Evolutionary conservation across 495 filamentous ascomycete species (phyloP).

Genomic region (Pyronema omphalodes): DNA sequence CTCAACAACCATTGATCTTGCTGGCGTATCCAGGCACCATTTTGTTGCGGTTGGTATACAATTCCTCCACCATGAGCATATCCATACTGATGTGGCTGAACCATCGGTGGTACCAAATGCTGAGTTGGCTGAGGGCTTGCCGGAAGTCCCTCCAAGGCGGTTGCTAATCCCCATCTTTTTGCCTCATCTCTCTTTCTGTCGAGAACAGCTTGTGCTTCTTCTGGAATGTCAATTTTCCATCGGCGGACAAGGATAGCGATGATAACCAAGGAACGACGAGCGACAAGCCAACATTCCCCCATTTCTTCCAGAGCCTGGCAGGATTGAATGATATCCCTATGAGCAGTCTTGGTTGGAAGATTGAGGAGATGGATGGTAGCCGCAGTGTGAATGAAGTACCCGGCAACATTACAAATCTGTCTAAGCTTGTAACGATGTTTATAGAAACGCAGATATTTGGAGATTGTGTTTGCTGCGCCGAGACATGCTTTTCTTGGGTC

Average conservation of each 20-base stretch:
- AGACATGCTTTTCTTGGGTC: constrained; percentile 83
- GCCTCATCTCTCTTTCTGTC: constrained; percentile 29
- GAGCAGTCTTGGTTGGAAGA: constrained; percentile 72
- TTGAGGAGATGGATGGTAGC: constrained; percentile 91
- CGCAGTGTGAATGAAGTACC: constrained; percentile 86
- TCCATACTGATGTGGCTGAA: background rate
- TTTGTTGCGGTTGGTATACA: background rate
- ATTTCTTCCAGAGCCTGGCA: constrained; percentile 93
- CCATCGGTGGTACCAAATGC: background rate
- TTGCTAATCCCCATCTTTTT: constrained; percentile 12
- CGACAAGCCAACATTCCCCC: constrained; percentile 84
- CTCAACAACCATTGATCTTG: constrained; percentile 9
- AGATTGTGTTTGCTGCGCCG: constrained; percentile 70
- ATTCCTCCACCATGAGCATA: background rate
- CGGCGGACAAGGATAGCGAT: constrained; percentile 67
- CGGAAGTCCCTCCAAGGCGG: background rate
- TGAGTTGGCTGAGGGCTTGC: background rate
- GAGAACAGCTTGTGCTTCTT: constrained; percentile 59
- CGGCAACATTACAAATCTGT: constrained; percentile 87
- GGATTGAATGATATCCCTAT: constrained; percentile 72
- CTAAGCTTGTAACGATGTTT: constrained; percentile 77
- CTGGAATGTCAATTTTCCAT: constrained; percentile 74
- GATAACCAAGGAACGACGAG: constrained; percentile 65
- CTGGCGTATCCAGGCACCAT: background rate
- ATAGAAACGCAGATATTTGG: constrained; percentile 80